Evolutionary conservation across 805 yeast species (phyloP), one percentile per base, ranked within the genome.

Genomic region (Cyberlindnera maclurae): DNA sequence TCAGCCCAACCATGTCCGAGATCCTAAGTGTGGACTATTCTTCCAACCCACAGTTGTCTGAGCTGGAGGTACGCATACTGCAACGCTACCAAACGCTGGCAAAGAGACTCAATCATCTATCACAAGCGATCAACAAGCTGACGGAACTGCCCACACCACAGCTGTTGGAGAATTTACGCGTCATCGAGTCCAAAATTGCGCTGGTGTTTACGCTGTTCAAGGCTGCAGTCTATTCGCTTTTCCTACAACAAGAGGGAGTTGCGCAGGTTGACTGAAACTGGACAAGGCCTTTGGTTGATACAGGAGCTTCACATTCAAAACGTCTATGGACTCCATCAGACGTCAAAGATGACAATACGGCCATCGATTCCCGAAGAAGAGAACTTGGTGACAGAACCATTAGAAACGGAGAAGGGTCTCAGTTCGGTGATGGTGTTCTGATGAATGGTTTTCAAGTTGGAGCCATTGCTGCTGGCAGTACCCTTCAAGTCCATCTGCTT

Each of bases 401-500:
- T 50, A 27, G 63, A 65, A 41, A 40, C 42, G 15, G 64, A 64
- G 47, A 62, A 75, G 29, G 75, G 65, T 49, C 77, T 71, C 39
- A 90, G 60, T 36, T 77, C 73, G 38, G 82, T 75, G 57, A 93
- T 82, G 27, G 96, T 80, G 64, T 90, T 93, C 64, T 89, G 96
- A 65, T 93, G 97, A 42, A 85, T 75, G 12, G 96, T 87, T 37
- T 73, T 72, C 60, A 82, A 69, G 29, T 66, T 71, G 26, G 71
- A 61, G 29, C 70, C 66, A 37, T 64, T 62, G 24, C 59, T 59
- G 40, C 62, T 68, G 37, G 75, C 75, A 41, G 84, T 75, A 43
- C 99, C 99, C 70, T 88, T 93, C 60, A 90, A 73, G 64, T 93
- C 99, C 73, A 93, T 68, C 62, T 90, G 96, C 63, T 86, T 80